These are phyloP conservation scores for Prunus campanulata DNA, from an alignment of 306 rosid genomes.

Conservation along the genomic window DNA sequence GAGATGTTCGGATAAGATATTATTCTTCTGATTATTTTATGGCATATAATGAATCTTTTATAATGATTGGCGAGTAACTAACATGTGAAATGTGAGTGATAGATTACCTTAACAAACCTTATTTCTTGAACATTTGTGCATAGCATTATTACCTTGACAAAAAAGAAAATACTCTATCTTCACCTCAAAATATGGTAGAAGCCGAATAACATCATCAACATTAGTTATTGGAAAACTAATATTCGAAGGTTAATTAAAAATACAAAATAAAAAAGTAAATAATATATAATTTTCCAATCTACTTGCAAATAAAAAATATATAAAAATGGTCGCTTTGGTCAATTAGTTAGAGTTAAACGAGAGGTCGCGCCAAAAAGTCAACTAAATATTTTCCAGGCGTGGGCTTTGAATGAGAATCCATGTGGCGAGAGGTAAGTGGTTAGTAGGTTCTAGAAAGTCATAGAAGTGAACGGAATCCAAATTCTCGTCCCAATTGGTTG, in stretches of 20 bases:
- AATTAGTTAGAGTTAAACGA: too few relatives aligned
- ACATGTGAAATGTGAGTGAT: too few relatives aligned
- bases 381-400: background rate
- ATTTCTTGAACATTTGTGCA: background rate
- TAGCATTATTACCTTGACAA: background rate
- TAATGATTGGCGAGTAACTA: too few relatives aligned
- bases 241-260: background rate
- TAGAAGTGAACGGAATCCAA: conserved; percentile 18
- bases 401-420: background rate
- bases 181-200: background rate
- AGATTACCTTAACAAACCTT: background rate
- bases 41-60: too few relatives aligned
- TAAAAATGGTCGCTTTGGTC: too few relatives aligned
- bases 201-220: background rate
- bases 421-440: conserved; percentile 1
- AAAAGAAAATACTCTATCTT: background rate
- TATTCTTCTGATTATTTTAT: too few relatives aligned
- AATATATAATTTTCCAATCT: background rate
- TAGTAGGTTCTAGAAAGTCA: conserved; percentile 58
- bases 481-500: background rate
- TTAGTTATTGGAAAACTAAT: background rate
- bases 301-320: background rate
- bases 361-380: background rate
- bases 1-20: too few relatives aligned
- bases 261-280: too few relatives aligned